phyloP scores from a whole-genome alignment of 495 filamentous ascomycete species.

The Penicillium goetzii region DNA sequence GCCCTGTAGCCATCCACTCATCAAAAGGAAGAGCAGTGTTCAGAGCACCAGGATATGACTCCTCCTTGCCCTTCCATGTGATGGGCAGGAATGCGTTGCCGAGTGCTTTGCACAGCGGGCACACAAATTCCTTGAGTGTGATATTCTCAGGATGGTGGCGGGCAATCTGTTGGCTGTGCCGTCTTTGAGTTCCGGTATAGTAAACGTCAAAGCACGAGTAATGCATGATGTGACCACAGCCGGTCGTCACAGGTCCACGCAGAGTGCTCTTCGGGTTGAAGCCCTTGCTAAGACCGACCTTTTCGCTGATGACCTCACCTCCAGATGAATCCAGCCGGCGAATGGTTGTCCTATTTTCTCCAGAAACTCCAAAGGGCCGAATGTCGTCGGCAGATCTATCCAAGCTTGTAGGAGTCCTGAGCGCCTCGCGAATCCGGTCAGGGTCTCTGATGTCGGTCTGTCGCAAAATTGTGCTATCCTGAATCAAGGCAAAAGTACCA shows the following conservation, averaged over 20 bases:
- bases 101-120: conserved; percentile 96
- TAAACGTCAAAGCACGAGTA: conserved; percentile 94
- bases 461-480: conserved; percentile 83
- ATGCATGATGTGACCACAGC: conserved; percentile 99
- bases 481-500: conserved; percentile 88
- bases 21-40: conserved; percentile 62
- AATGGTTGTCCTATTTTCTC: conserved; percentile 79
- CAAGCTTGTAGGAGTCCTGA: conserved; percentile 74
- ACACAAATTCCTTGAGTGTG: conserved; percentile 83
- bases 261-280: conserved; percentile 70
- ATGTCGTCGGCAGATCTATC: conserved; percentile 81
- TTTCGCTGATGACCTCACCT: conserved; percentile 68
- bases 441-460: conserved; percentile 80
- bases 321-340: conserved; percentile 74
- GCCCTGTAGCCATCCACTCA: conserved; percentile 49
- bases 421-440: conserved; percentile 83
- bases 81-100: conserved; percentile 96
- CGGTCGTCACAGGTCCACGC: conserved; percentile 82
- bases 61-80: conserved; percentile 91
- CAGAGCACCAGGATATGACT: conserved; percentile 72
- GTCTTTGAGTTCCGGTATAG: conserved; percentile 74
- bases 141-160: conserved; percentile 86
- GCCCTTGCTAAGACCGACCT: conserved; percentile 84
- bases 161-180: conserved; percentile 89
- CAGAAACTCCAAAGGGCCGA: conserved; percentile 86